Percentiles rank a stretch among this genome's conserved stretches.
These are phyloP conservation scores for Fusarium zealandicum DNA, from an alignment of 2,329 filamentous ascomycete species.

Conservation along the genomic window DNA sequence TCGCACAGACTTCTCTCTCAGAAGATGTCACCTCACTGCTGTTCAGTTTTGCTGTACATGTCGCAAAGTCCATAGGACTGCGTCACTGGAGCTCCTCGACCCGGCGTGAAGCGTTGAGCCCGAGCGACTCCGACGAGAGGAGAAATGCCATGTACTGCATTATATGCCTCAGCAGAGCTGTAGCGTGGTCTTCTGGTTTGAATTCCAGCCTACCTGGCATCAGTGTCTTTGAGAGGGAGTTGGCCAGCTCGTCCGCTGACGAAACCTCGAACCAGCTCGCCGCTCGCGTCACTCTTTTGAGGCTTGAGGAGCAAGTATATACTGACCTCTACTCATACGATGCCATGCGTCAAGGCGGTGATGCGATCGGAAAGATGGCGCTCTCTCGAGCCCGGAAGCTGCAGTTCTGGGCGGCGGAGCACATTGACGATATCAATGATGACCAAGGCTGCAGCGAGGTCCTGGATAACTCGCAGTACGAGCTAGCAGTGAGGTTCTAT, in stretches of 20 bases:
- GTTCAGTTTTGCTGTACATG: slow-evolving; percentile 9
- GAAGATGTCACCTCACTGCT: slow-evolving; percentile 10
- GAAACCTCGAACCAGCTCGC: not conserved
- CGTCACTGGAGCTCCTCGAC: slow-evolving; percentile 1
- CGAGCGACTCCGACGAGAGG: slow-evolving; percentile 2
- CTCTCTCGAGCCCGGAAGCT: not conserved
- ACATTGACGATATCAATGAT: not conserved
- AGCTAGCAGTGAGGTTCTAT: not conserved
- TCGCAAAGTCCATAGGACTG: slow-evolving; percentile 12
- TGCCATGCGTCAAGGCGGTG: not conserved
- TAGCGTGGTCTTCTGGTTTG: slow-evolving; percentile 7
- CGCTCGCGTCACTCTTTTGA: not conserved
- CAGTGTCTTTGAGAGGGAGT: slow-evolving; percentile 3
- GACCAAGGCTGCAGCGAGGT: not conserved
- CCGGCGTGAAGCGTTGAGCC: not conserved
- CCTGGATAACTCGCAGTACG: not conserved
- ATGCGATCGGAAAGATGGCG: not conserved
- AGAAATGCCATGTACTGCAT: slow-evolving; percentile 14
- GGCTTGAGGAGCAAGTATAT: slow-evolving; percentile 7
- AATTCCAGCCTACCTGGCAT: not conserved
- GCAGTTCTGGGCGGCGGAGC: slow-evolving; percentile 4
- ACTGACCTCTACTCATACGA: slow-evolving; percentile 2
- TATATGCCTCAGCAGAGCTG: not conserved
- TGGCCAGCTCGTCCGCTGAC: not conserved
- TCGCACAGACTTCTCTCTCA: slow-evolving; percentile 10